phyloP scores from a whole-genome alignment of 1,284 basidiomycete species.

The Trichosporon ovoides region DNA sequence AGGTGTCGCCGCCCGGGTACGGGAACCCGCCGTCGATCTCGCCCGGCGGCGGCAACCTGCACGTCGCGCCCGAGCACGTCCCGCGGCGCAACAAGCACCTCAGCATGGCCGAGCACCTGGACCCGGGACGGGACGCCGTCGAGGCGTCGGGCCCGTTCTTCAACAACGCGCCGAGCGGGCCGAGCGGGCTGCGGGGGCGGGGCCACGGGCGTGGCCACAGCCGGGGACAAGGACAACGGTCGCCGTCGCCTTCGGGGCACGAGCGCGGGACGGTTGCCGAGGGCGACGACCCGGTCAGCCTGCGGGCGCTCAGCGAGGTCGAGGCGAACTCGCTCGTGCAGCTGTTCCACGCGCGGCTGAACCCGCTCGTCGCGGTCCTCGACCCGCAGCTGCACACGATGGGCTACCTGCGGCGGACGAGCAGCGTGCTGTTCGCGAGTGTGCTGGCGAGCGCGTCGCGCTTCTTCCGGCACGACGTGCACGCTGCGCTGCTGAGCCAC shows the following conservation, averaged over 20 bases:
- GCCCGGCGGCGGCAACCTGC: neutral
- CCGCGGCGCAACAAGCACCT: constrained; percentile 15
- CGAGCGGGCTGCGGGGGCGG: neutral
- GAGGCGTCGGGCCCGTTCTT: constrained; percentile 24
- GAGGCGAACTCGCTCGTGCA: constrained; percentile 28
- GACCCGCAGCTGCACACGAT: constrained; percentile 34
- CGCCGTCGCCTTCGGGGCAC: neutral
- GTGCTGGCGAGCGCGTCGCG: constrained; percentile 30
- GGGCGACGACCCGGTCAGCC: constrained; percentile 25
- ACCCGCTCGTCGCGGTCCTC: constrained; percentile 30
- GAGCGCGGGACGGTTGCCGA: constrained; percentile 10
- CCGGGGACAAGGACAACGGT: constrained; percentile 6
- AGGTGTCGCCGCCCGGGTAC: neutral
- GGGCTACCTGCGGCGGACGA: constrained; percentile 28
- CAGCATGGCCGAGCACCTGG: constrained; percentile 28
- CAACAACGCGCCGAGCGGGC: constrained; percentile 17
- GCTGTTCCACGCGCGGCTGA: constrained; percentile 32
- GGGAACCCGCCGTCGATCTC: neutral
- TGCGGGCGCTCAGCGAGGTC: constrained; percentile 26
- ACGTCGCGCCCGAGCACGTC: neutral
- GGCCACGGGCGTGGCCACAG: neutral
- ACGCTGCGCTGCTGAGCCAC: constrained; percentile 25
- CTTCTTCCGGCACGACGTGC: constrained; percentile 32
- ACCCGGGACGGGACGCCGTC: constrained; percentile 21
- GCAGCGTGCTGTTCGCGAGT: constrained; percentile 30